Base-by-base conservation (phyloP, 1,284 basidiomycete species). In the Sphagnurus paluster region DNA sequence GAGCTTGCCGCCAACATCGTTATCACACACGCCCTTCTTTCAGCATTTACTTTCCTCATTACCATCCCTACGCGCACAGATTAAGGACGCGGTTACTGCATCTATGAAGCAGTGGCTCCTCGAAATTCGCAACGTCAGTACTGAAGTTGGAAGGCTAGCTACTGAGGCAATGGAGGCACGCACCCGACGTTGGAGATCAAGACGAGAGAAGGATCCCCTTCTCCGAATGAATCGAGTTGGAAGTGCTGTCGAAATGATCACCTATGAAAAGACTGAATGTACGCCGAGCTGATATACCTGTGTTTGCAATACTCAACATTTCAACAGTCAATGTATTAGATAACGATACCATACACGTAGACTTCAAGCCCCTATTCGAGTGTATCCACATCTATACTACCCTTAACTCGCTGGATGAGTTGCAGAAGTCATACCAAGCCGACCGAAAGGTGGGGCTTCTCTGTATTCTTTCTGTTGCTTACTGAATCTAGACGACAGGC, bases 81-180 rank as follows among this genome's bases (percentile, higher is more conserved):
- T 99, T 61, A 93, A 95, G 63, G 87, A 91, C 57, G 90, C 91
- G 0, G 97, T 99, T 2, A 96, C 91, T 0, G 88, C 93, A 0
- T 92, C 94, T 6, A 89, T 94, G 72, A 99, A 98, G 65, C 89
- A 97, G 52, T 99, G 97, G 97, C 72, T 99, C 20, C 84, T 96
- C 44, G 93, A 98, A 59, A 94, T 98, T 46, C 76, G 97, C 42
- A 94, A 98, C 57, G 82, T 90, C 49, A 91, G 90, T 46, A 82
- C 87, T 0, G 80, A 89, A 38, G 90, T 99, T 1, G 97, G 97
- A 2, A 80, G 79, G 52, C 76, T 94, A 4, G 96, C 96, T 0
- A 77, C 97, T 26, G 93, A 98, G 55, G 83, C 85, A 16, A 98
- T 98, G 91, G 90, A 93, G 39, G 67, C 72, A 21, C 79, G 97